These are phyloP conservation scores for Penicillium atrosanguineum DNA, from an alignment of 495 filamentous ascomycete species.

Conservation along the genomic window DNA sequence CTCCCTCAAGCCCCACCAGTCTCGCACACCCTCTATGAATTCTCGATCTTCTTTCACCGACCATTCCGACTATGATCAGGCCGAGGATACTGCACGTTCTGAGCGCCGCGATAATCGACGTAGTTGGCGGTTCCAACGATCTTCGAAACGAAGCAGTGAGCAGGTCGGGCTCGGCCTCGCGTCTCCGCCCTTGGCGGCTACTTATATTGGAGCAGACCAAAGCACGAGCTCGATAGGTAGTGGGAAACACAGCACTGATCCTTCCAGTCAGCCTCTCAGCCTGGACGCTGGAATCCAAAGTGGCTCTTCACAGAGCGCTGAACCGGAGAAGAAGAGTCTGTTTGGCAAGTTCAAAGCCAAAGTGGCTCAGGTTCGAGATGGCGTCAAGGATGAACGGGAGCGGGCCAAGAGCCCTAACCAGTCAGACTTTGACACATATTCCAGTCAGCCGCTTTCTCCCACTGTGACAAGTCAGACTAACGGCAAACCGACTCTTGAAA, in stretches of 20 bases:
- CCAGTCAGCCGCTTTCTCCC: conserved; percentile 30
- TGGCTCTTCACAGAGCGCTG: conserved; percentile 36
- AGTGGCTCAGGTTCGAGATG: conserved; percentile 73
- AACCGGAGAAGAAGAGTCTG: conserved; percentile 64
- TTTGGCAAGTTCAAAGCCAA: conserved; percentile 84
- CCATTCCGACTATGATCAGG: conserved; percentile 70
- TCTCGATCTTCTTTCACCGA: conserved; percentile 74
- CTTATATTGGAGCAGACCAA: conserved; percentile 62
- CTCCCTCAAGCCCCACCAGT: conserved; percentile 60
- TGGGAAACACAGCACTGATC: conserved; percentile 38
- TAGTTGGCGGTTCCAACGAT: conserved; percentile 68
- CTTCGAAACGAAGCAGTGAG: conserved; percentile 55
- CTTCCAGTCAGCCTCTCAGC: conserved; percentile 39
- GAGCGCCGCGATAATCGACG: conserved; percentile 61
- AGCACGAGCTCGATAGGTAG: conserved; percentile 71
- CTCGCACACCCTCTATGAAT: conserved; percentile 66
- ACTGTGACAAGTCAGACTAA: conserved; percentile 13
- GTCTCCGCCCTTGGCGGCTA: conserved; percentile 54
- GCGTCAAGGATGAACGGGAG: conserved; percentile 59
- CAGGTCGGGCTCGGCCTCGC: conserved; percentile 39
- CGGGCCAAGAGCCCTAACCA: conserved; percentile 54
- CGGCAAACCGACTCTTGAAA: conserved; percentile 28
- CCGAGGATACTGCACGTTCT: conserved; percentile 57
- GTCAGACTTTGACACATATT: conserved; percentile 30
- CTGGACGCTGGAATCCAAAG: conserved; percentile 37